Evolutionary conservation across 768 basidiomycete genomes (phyloP), one percentile per base, ranked within the genome.

Genomic region (Collybia sordida): DNA sequence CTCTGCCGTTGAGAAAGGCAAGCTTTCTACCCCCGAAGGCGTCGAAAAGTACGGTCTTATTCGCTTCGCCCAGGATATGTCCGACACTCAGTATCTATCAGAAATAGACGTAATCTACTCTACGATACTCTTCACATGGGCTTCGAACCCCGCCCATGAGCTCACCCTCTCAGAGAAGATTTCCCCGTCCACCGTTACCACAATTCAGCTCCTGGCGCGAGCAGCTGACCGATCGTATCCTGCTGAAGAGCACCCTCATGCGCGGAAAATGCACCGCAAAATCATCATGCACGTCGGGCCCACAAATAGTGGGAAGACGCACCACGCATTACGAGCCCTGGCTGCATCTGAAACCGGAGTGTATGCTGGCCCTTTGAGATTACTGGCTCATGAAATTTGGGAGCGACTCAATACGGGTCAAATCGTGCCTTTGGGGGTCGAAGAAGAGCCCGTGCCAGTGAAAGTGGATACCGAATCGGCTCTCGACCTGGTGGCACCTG

Each of bases 201-300:
- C 52, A 15, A 74, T 86, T n/a, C 53, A 59, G 19, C 59, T 66
- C 2, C 62, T 73, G 7, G 53, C 70, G 21, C 57, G 59, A 4
- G 67, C 73, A 2, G 72, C 77, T 0, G 71, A 79, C 57, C 58
- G 71, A 12, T 59, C 67, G n/a, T 73, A 69, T 49, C 79, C 79
- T 0, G 77, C 75, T 0, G 83, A 85, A 51, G 61, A 69, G 9
- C 84, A 64, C 58, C 60, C 70, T 0, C 15, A 45, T 7, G 83
- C 93, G 0, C 83, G 96, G 8, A 59, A 65, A 9, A 70, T 85
- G 54, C 77, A 74, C 15, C 80, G 95, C 17, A 90, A 86, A 57
- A 73, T 98, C 58, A 87, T 95, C 64, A 86, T 98, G 76, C 96
- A 99, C 59, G 93, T 99, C 35, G 97, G 96, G 0, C 97, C 97